A percentile compares a stretch with the other conserved stretches of the same genome.
phyloP scores from a whole-genome alignment of 75 land plant species.

The Pseudotsuga menziesii region DNA sequence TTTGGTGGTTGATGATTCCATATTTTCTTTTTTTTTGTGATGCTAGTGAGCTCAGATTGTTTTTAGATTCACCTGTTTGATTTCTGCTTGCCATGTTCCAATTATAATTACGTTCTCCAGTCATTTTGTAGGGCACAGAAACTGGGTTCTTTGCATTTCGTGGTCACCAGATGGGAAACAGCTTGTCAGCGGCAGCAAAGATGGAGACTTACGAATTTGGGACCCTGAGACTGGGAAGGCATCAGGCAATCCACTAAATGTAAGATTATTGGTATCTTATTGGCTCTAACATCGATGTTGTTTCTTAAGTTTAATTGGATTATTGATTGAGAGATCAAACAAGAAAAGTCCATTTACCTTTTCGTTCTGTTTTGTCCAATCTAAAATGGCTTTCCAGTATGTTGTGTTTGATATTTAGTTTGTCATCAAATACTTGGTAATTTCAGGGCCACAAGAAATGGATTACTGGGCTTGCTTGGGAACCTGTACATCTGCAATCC shows the following conservation, averaged over 20 bases:
- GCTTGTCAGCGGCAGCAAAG: slow-evolving; percentile 93
- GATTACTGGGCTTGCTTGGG: slow-evolving; percentile 98
- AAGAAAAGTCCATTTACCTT: not conserved
- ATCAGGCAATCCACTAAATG: slow-evolving; percentile 67
- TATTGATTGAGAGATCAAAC: not conserved
- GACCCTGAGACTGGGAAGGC: slow-evolving; percentile 86
- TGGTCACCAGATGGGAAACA: slow-evolving; percentile 98
- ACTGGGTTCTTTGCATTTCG: slow-evolving; percentile 96
- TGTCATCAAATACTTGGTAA: not conserved
- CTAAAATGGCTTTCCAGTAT: not conserved
- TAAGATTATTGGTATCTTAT: slow-evolving; percentile 24
- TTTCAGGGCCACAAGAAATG: slow-evolving; percentile 94
- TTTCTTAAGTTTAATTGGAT: not conserved
- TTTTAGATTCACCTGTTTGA: not conserved
- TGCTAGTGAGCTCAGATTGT: not conserved
- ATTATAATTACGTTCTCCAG: not conserved
- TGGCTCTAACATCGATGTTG: not conserved
- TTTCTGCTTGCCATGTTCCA: not conserved
- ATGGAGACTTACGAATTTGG: slow-evolving; percentile 83
- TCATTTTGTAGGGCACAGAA: slow-evolving; percentile 70
- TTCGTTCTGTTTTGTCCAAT: not conserved
- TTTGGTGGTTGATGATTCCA: not conserved
- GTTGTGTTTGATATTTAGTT: not conserved
- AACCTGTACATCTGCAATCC: slow-evolving; percentile 81
- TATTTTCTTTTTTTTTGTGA: not conserved